Evolutionary conservation across 768 basidiomycete genomes (phyloP), one percentile per base, ranked within the genome.

Genomic region (Grammothele lineata): DNA sequence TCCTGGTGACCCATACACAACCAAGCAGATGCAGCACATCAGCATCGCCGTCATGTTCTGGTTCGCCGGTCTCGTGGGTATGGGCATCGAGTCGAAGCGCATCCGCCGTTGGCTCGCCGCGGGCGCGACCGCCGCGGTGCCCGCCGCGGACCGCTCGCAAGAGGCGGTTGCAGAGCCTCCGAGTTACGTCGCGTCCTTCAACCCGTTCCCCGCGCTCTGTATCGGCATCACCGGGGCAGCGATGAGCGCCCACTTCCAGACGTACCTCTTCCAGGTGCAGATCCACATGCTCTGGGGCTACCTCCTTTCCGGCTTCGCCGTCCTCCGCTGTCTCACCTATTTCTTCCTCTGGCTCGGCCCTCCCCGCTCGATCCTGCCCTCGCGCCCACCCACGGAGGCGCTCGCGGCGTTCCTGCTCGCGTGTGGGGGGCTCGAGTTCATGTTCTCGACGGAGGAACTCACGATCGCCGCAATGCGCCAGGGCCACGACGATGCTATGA

Each of bases 31-130:
- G 14, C 92, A 98, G 59, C 95, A 97, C 58, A 94, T 95, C 45
- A 79, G 85, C 45, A 96, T 98, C 54, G 94, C 94, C 57, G 89
- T 84, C 53, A 93, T 93, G 92, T 96, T 93, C 66, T 94, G 90
- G 81, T 94, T 92, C 58, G 92, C 89, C 19, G 94, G 95, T 10
- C 73, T 90, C 6, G 62, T 92, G 2, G 93, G 92, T 21, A 88
- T 96, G 80, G 82, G 83, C 3, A 78, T 98, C 50, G 95, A 98
- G 67, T 88, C 87, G 8, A 83, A 75, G 56, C 69, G 66, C 12
- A 65, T 93, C 18, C 78, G 90, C 11, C 72, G 72, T 48, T 91
- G 90, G 82, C 71, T 96, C 30, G 81, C 86, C 1, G 74, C 83
- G 0, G 69, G 72, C 4, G 69, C 75, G 6, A 72, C 77, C 26